Evolutionary conservation across 495 filamentous ascomycete species (phyloP), one percentile per base, ranked within the genome.

Genomic region (Penicillium psychrofluorescens): DNA sequence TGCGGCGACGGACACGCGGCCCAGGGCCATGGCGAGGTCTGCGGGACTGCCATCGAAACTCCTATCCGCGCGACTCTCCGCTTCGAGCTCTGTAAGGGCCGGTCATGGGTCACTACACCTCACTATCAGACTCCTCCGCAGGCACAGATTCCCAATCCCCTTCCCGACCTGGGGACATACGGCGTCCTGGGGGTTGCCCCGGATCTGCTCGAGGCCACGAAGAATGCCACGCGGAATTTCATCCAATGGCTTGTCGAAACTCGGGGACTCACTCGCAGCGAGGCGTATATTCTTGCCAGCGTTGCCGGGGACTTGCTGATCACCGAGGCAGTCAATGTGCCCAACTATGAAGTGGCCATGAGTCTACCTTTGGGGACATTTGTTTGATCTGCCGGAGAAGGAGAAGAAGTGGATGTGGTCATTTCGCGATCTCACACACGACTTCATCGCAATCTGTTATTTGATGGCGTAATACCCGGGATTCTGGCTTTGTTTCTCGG

Each of bases 1-100:
- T 75, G 71, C 46, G 73, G 73, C 31, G 73, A 77, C 41, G 73
- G 73, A n/a, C 73, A 77, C 40, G 73, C 73, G 6, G 71, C 72
- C 0, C 71, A 77, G 46, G 73, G 73, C n/a, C 68, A 72, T 41
- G 73, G 73, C 15, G 73, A 77, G 47, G 70, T 74, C 31, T 77
- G 73, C 45, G 73, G 73, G 16, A 74, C 71, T 28, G 73, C 73
- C 39, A 77, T 77, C 53, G 73, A 77, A 60, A 75, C 71, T 14
- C 67, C 67, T 11, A 70, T 77, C 56, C 59, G 61, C 34, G 73
- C 68, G 1, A 65, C 58, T 7, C 46, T 77, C 12, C 65, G 70
- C 13, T 63, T 77, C 27, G 66, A 67, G 8, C 49, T 75, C 13
- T 53, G 60, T 52, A 73, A 74, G 53, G 59, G 59, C 37, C 68